Conservation (phyloP, 2,329 filamentous ascomycete species). For the Colletotrichum aenigma region DNA sequence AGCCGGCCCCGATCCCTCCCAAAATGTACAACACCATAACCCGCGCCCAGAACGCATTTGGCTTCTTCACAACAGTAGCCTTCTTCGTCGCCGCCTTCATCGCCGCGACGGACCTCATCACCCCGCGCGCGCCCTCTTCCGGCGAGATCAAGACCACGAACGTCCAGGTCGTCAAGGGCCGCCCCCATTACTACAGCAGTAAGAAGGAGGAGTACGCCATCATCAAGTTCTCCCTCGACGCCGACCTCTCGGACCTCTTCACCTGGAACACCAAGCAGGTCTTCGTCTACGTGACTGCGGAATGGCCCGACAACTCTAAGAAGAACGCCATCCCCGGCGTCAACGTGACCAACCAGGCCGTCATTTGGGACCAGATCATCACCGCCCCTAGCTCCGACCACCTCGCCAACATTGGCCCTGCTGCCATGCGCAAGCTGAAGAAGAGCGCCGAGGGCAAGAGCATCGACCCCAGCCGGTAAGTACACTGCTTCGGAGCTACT, state of each 20-base stretch:
- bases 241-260: slow-evolving; percentile 90
- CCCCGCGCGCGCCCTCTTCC: slow-evolving; percentile 70
- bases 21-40: slow-evolving; percentile 86
- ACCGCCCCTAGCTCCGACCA: slow-evolving; percentile 71
- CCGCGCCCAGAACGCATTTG: slow-evolving; percentile 89
- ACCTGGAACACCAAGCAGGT: slow-evolving; percentile 99
- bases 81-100: slow-evolving; percentile 82
- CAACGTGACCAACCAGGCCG: slow-evolving; percentile 68
- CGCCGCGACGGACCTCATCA: slow-evolving; percentile 77
- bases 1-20: slow-evolving; percentile 28
- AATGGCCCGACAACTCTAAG: slow-evolving; percentile 54
- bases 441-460: slow-evolving; percentile 64
- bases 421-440: slow-evolving; percentile 65
- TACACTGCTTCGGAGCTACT: not conserved
- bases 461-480: slow-evolving; percentile 62
- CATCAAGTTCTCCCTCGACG: slow-evolving; percentile 90
- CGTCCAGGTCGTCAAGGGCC: slow-evolving; percentile 86
- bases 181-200: slow-evolving; percentile 92
- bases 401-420: slow-evolving; percentile 63
- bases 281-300: slow-evolving; percentile 93
- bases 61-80: slow-evolving; percentile 95
- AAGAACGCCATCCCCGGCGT: slow-evolving; percentile 28
- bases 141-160: slow-evolving; percentile 69
- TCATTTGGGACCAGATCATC: slow-evolving; percentile 97
- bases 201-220: slow-evolving; percentile 97